Conservation (phyloP, 2,329 filamentous ascomycete genomes). For the Amesomyces nigricolor region DNA sequence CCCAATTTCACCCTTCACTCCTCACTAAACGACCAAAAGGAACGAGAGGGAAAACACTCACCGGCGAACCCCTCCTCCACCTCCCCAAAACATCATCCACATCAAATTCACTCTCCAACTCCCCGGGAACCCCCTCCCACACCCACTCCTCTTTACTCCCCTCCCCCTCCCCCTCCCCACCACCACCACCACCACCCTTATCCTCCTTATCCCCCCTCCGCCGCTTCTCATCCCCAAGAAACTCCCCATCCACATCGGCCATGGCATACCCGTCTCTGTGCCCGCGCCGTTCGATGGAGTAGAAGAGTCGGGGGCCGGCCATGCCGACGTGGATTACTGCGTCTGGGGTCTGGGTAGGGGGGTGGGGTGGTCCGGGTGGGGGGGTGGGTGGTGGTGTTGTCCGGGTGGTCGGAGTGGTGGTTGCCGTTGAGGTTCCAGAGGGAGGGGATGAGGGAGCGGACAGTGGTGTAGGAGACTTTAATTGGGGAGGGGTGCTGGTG, state of each 20-base stretch:
- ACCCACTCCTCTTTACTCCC: conserved; percentile 41
- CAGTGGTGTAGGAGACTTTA: conserved; percentile 63
- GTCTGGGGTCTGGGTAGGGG: no score
- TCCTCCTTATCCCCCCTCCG: conserved; percentile 31
- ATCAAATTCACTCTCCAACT: conserved; percentile 53
- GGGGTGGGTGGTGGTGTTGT: no score
- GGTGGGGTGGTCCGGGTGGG: conserved; percentile 28
- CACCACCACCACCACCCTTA: no score
- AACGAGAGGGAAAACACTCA: conserved; percentile 40
- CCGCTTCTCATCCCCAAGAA: conserved; percentile 47
- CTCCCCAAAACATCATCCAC: conserved; percentile 49
- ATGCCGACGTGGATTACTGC: conserved; percentile 75
- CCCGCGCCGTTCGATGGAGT: conserved; percentile 64
- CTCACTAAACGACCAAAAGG: no score
- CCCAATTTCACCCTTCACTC: no score
- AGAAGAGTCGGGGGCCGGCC: conserved; percentile 58
- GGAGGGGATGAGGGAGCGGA: conserved; percentile 56
- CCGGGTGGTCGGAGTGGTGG: conserved; percentile 20
- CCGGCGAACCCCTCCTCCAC: conserved; percentile 50
- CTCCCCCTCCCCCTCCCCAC: conserved; percentile 49
- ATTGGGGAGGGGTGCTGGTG: conserved; percentile 56
- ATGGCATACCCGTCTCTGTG: conserved; percentile 68
- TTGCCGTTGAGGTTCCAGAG: conserved; percentile 45
- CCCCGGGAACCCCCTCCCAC: conserved; percentile 49
- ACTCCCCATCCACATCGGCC: conserved; percentile 62